These are phyloP conservation scores for Erysimum cheiri DNA, from an alignment of 441 rosid genomes.

Conservation along the genomic window DNA sequence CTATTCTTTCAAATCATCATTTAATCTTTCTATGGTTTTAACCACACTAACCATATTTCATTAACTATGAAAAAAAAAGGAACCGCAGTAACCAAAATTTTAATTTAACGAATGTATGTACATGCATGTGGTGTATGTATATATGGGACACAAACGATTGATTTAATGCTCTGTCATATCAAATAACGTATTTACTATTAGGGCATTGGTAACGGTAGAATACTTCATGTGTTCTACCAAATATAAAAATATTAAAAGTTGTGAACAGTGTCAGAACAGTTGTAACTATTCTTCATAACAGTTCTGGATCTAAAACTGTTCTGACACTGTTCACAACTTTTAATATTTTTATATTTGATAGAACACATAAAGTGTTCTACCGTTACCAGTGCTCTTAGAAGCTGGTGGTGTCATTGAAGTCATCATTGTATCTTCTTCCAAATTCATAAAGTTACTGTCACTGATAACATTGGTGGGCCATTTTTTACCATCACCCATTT, in stretches of 20 bases:
- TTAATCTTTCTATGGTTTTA: background rate
- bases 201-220: no score
- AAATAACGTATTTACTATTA: constrained; percentile 43
- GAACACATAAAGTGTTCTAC: no score
- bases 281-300: no score
- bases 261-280: no score
- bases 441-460: constrained; percentile 43
- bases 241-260: no score
- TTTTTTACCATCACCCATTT: constrained; percentile 29
- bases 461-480: constrained; percentile 21
- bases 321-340: no score
- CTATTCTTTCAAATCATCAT: background rate
- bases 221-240: no score
- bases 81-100: background rate
- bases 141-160: constrained; percentile 29
- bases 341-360: no score
- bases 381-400: no score
- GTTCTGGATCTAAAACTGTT: no score
- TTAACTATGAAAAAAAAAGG: no score
- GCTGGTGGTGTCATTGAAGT: constrained; percentile 44
- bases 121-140: background rate
- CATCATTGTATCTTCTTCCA: constrained; percentile 46
- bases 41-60: background rate
- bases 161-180: constrained; percentile 37
- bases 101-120: background rate